Evolutionary conservation across 495 filamentous ascomycete species (phyloP), one percentile per base, ranked within the genome.

Genomic region (Penicillium pulvis): DNA sequence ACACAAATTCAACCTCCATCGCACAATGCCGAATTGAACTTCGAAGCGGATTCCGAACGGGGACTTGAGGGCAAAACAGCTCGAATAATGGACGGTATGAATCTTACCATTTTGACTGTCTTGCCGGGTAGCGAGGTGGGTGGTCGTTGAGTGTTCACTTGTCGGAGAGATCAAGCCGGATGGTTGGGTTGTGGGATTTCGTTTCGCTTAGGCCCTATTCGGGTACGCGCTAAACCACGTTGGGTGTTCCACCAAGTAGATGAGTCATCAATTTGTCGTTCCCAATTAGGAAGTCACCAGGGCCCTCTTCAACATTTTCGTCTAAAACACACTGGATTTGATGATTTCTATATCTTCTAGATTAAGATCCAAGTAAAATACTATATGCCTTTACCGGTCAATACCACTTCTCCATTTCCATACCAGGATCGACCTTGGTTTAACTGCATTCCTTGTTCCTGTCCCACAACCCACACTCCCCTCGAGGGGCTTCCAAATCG

Each of bases 371-470:
- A 50, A 5, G 16, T 17, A 17, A 42, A 71, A 70, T 17, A n/a
- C 16, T 17, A 41, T 6, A 17, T 4, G 4, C 85, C 89, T 66
- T 85, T 82, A 6, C 90, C 90, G 17, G 81, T 28, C 57, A 78
- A 65, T 28, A 91, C 73, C 7, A 79, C 84, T 45, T 85, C 78
- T 1, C 91, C 90, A 24, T 85, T 89, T 24, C 92, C 92, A 75
- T 95, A 97, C 90, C 91, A 97, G 17, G 93, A 76, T 20, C 76
- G 75, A 0, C 92, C 92, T 53, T 77, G 80, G 36, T 86, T 81
- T 58, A 83, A 82, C 60, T 90, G 87, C 42, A 95, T 68, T 1
- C 91, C 91, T 59, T 76, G 83, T 68, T 91, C 90, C 61, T 92
- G 83, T 1, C 91, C 91, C 23, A 94, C 82, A 51, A 87, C 76